Evolutionary conservation across 257 asterid species (phyloP).

Genomic region (Solanum rostratum): DNA sequence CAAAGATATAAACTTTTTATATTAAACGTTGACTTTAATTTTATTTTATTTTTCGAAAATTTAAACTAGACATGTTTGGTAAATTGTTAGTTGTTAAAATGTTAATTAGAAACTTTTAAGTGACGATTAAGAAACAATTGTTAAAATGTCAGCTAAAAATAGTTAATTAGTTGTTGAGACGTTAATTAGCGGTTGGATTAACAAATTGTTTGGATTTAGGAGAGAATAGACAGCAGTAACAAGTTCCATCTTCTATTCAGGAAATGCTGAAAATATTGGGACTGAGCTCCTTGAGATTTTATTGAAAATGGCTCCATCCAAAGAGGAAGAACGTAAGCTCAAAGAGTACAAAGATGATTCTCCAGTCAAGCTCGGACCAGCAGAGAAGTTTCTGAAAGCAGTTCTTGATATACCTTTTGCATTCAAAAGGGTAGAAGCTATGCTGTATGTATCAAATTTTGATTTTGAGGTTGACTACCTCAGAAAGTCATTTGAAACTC

Average conservation of each 20-base stretch:
- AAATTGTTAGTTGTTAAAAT: too few species aligned
- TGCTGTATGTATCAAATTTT: constrained; percentile 15
- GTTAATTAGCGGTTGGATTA: too few species aligned
- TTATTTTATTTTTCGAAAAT: too few species aligned
- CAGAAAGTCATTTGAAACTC: constrained; percentile 12
- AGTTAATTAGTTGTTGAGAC: too few species aligned
- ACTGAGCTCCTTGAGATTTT: constrained; percentile 18
- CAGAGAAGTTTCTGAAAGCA: constrained; percentile 16
- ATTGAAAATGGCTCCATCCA: constrained; percentile 18
- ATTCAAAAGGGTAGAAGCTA: constrained; percentile 12
- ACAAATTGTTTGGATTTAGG: not conserved
- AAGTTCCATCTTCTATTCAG: not conserved
- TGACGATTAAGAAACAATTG: too few species aligned
- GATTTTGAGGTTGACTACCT: constrained; percentile 16
- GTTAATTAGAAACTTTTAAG: too few species aligned
- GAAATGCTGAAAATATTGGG: constrained; percentile 15
- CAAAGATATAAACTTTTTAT: too few species aligned
- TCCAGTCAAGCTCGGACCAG: constrained; percentile 13
- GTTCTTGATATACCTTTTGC: constrained; percentile 19
- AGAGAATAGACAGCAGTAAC: not conserved
- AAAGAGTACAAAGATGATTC: constrained; percentile 18
- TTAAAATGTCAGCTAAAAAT: too few species aligned
- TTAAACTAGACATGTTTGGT: too few species aligned
- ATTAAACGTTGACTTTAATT: too few species aligned
- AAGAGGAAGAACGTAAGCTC: constrained; percentile 16